Conservation (phyloP, 2,329 filamentous ascomycete species). For the Fusarium sp. region DNA sequence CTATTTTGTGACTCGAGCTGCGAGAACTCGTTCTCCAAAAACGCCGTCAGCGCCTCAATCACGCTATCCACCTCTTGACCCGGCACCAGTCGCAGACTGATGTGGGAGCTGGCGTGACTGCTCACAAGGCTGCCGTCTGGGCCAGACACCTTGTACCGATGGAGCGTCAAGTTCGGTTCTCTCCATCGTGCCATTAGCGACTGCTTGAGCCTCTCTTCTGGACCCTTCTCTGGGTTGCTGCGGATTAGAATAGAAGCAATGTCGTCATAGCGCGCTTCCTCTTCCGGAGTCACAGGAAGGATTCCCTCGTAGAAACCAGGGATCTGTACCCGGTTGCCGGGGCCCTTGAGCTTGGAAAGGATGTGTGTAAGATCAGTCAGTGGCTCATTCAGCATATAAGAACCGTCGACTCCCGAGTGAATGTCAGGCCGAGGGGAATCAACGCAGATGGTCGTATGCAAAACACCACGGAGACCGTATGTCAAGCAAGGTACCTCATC, state of each 20-base stretch:
- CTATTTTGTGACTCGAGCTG: slow-evolving; percentile 82
- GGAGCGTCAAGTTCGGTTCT: slow-evolving; percentile 92
- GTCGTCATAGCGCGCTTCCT: slow-evolving; percentile 84
- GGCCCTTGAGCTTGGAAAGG: slow-evolving; percentile 83
- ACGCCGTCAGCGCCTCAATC: slow-evolving; percentile 72
- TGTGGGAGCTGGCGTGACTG: slow-evolving; percentile 84
- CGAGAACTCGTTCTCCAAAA: slow-evolving; percentile 77
- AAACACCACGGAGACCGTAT: slow-evolving; percentile 91
- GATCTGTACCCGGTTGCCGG: slow-evolving; percentile 82
- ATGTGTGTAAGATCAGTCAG: slow-evolving; percentile 90
- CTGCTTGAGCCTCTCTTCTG: slow-evolving; percentile 77
- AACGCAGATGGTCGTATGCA: slow-evolving; percentile 91
- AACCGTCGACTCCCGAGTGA: slow-evolving; percentile 97
- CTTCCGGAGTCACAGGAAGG: slow-evolving; percentile 76
- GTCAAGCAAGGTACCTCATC: slow-evolving; percentile 96
- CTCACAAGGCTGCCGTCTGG: slow-evolving; percentile 94
- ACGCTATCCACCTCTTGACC: slow-evolving; percentile 90
- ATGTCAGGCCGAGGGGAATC: slow-evolving; percentile 88
- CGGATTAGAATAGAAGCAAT: slow-evolving; percentile 82
- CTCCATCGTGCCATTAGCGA: slow-evolving; percentile 95
- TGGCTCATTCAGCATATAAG: slow-evolving; percentile 87
- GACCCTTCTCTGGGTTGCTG: slow-evolving; percentile 70
- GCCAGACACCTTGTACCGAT: slow-evolving; percentile 91
- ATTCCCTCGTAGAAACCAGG: slow-evolving; percentile 91
- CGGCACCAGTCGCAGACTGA: slow-evolving; percentile 92